Evolutionary conservation across 2,329 filamentous ascomycete species (phyloP), one percentile per base, ranked within the genome.

Genomic region (Phaeoacremonium minimum): DNA sequence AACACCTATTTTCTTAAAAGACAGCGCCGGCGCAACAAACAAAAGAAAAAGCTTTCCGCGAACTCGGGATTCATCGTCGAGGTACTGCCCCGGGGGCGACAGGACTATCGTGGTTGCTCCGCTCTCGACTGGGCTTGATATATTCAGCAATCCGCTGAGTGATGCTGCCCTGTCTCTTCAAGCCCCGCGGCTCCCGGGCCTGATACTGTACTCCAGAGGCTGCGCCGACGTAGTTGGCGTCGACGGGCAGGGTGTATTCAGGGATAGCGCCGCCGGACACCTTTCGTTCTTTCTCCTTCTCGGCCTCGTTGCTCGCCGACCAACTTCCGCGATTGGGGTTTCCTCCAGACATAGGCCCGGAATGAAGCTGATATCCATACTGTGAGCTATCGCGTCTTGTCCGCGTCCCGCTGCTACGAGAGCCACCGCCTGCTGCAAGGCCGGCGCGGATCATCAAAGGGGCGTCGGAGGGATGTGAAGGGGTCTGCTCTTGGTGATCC

Each of bases 71-170:
- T 26, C 22, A 26, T 26, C n/a, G n/a, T n/a, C n/a, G n/a, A n/a
- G n/a, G n/a, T n/a, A n/a, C n/a, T n/a, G n/a, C n/a, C n/a, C n/a
- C n/a, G n/a, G n/a, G n/a, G n/a, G n/a, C n/a, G n/a, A n/a, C n/a
- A n/a, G n/a, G n/a, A n/a, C n/a, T n/a, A n/a, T 9, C 22, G n/a
- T 9, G 22, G 22, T 9, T 9, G 22, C 22, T 26, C n/a, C 22
- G 9, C 9, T 42, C 39, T 15, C 45, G 37, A 18, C 47, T 30
- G 30, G 53, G 53, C 17, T 47, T 46, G 22, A 57, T 53, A n/a
- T 57, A 57, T 28, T 79, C 71, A 7, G 69, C 67, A 31, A 82
- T 71, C 18, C 41, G 44, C 48, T 76, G 68, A 38, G 61, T 70
- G n/a, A 56, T 42, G 37, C 53, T 56, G 7, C 38, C 38, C 42